phyloP scores from a whole-genome alignment of 257 asterid species.

The Rehmannia glutinosa region DNA sequence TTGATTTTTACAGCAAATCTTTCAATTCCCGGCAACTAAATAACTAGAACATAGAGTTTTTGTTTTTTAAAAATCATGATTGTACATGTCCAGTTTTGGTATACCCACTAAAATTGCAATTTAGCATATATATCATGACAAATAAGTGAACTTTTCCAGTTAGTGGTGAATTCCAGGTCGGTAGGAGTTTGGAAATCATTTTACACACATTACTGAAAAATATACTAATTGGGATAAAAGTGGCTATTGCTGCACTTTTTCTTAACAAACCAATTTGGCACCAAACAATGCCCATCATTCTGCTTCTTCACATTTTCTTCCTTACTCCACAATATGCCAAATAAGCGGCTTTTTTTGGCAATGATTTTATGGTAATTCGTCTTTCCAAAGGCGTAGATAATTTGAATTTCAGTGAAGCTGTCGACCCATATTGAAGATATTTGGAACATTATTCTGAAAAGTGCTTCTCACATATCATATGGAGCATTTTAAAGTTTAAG shows the following conservation, averaged over 20 bases:
- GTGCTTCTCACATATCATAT: not conserved
- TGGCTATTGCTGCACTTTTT: conserved; percentile 7
- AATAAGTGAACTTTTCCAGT: too few species aligned
- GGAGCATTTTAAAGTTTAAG: not conserved
- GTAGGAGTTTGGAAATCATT: too few species aligned
- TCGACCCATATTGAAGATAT: not conserved
- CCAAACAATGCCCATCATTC: conserved; percentile 16
- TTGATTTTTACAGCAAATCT: too few species aligned
- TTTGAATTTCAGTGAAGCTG: not conserved
- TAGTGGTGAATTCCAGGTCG: too few species aligned
- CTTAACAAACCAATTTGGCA: conserved; percentile 16
- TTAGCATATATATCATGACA: too few species aligned
- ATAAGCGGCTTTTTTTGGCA: too few species aligned
- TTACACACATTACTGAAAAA: not conserved
- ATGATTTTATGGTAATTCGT: not conserved
- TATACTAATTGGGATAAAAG: not conserved
- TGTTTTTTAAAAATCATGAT: too few species aligned
- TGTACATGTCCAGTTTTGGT: too few species aligned
- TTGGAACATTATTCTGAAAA: not conserved
- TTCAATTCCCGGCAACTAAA: too few species aligned
- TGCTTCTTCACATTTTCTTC: conserved; percentile 14
- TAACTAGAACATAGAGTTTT: too few species aligned
- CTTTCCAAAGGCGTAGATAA: not conserved
- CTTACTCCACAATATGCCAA: not conserved
- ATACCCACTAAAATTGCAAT: too few species aligned